Percentiles rank a stretch among this genome's conserved stretches.
Evolutionary conservation across 1,284 basidiomycete species (phyloP).

Genomic region (Microbotryum saponariae): DNA sequence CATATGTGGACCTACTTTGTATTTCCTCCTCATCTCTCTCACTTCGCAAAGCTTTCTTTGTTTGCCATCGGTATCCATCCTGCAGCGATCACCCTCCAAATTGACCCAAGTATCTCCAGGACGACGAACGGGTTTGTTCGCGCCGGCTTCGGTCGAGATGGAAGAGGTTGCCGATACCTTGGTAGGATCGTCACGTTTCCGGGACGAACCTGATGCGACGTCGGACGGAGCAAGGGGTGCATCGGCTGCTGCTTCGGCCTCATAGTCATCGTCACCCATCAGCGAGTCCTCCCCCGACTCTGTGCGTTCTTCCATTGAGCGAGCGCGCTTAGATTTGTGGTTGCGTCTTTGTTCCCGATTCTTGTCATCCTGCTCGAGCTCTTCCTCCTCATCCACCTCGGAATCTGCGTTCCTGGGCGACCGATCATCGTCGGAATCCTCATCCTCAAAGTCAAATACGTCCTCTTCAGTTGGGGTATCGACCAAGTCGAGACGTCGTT

Average conservation of each 20-base stretch:
- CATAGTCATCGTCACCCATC: constrained; percentile 22
- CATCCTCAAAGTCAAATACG: neutral
- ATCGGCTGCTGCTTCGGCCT: constrained; percentile 7
- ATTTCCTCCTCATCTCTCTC: constrained; percentile 18
- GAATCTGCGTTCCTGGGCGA: constrained; percentile 19
- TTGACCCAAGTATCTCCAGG: constrained; percentile 25
- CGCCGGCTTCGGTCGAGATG: neutral
- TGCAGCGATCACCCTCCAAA: constrained; percentile 24
- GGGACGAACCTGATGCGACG: neutral
- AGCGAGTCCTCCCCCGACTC: constrained; percentile 18
- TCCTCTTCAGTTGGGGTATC: neutral
- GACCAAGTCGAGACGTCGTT: constrained; percentile 14
- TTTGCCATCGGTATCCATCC: constrained; percentile 12
- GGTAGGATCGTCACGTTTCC: neutral
- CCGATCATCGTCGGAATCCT: neutral
- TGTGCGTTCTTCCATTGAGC: constrained; percentile 4
- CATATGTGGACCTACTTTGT: neutral
- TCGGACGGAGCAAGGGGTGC: constrained; percentile 4
- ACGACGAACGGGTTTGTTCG: neutral
- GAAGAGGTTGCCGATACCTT: neutral
- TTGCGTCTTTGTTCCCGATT: neutral
- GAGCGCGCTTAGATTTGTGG: constrained; percentile 12
- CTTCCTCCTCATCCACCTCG: constrained; percentile 5
- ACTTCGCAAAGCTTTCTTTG: constrained; percentile 21
- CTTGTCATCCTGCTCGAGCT: neutral